Evolutionary conservation across 257 asterid genomes (phyloP).

Genomic region (Anisodus acutangulus): DNA sequence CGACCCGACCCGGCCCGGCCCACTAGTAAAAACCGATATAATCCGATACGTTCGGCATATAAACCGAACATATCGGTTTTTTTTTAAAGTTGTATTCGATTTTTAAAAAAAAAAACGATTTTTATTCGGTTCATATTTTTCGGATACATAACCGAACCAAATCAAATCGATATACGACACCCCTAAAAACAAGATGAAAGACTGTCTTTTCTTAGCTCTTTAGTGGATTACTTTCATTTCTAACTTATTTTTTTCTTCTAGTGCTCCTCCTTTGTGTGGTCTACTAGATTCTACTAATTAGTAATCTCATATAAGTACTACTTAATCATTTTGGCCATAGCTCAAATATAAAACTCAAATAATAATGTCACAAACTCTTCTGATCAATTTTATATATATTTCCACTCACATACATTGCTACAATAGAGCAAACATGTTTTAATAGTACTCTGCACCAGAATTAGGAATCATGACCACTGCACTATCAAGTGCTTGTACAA

Average conservation of each 20-base stretch:
- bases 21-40: no score
- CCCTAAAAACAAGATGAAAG: neutral
- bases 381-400: neutral
- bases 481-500: neutral
- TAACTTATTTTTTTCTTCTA: neutral
- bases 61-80: no score
- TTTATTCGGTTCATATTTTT: no score
- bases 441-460: neutral
- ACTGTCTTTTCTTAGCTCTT: neutral
- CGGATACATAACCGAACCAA: no score
- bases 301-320: neutral
- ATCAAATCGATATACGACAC: no score
- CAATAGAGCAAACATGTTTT: no score
- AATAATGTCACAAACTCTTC: neutral
- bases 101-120: no score
- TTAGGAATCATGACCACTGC: neutral
- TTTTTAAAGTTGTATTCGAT: no score
- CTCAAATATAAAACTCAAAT: neutral
- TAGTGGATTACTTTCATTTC: neutral
- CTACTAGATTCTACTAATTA: neutral
- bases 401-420: neutral
- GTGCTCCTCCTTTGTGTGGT: neutral
- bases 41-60: no score
- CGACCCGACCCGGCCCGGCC: no score
- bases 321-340: neutral